Conservation (phyloP, 129 eudicot genomes). For the Tagetes erecta region DNA sequence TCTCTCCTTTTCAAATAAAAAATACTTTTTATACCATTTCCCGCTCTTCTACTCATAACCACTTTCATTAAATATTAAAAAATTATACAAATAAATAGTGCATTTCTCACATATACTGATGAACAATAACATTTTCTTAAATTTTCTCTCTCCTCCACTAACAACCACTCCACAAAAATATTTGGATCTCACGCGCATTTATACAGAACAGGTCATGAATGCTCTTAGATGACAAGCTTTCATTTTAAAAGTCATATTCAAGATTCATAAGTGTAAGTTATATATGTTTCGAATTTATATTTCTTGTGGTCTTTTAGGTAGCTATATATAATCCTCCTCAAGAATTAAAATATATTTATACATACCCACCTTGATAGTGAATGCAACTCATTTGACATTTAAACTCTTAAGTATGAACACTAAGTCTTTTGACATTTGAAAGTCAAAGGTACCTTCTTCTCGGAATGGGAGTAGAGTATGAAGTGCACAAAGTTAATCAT, state of each 20-base stretch:
- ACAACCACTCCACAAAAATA: too few species aligned
- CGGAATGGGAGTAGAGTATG: background rate
- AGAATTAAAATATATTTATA: slow-evolving; percentile 18
- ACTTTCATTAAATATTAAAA: too few species aligned
- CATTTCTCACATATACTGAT: too few species aligned
- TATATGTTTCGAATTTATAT: background rate
- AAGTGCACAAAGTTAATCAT: slow-evolving; percentile 8
- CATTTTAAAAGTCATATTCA: background rate
- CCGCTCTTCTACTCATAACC: too few species aligned
- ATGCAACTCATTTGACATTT: background rate
- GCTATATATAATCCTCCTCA: background rate
- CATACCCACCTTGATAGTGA: background rate
- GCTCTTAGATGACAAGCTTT: background rate
- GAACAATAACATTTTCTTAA: too few species aligned
- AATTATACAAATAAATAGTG: too few species aligned
- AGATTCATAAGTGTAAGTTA: background rate
- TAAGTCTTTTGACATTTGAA: slow-evolving; percentile 4
- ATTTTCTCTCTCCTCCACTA: too few species aligned
- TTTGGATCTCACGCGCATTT: too few species aligned
- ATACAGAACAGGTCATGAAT: too few species aligned
- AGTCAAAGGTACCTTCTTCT: slow-evolving; percentile 13
- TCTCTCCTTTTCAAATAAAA: too few species aligned
- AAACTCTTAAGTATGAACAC: background rate
- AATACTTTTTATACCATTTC: too few species aligned
- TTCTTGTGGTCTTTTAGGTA: background rate